A percentile compares a stretch with the other conserved stretches of the same genome.
Evolutionary conservation across 257 asterid genomes (phyloP).

Genomic region (Fraxinus pennsylvanica): DNA sequence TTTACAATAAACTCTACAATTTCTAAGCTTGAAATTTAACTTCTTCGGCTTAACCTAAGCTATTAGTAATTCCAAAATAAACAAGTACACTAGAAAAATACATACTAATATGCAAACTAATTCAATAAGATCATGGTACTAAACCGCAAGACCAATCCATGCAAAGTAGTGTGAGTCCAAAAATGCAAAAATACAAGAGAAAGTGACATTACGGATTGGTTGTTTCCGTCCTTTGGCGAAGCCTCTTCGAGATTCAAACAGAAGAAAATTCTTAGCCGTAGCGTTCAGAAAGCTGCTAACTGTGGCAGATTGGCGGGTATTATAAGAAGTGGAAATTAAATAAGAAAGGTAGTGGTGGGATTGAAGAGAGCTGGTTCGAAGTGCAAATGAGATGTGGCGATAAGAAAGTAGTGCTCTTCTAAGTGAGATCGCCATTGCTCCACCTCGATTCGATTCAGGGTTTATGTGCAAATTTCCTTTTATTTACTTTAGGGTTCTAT

Average conservation of each 20-base stretch:
- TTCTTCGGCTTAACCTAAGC: neutral
- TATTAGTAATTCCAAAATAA: neutral
- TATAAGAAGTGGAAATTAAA: constrained; percentile 28
- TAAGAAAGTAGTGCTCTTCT: constrained; percentile 62
- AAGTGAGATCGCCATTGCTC: constrained; percentile 52
- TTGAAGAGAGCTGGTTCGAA: constrained; percentile 40
- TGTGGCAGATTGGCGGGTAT: constrained; percentile 31
- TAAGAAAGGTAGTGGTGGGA: constrained; percentile 34
- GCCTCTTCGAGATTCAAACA: constrained; percentile 45
- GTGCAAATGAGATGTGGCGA: constrained; percentile 32
- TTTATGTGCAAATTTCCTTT: too few relatives aligned
- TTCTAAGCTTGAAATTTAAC: neutral
- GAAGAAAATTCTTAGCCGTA: constrained; percentile 25
- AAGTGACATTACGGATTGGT: constrained; percentile 39
- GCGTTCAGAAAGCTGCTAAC: constrained; percentile 25
- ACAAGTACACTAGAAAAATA: neutral
- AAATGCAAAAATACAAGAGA: constrained; percentile 13
- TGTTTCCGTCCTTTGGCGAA: constrained; percentile 76
- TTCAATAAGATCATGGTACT: neutral
- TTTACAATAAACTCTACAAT: neutral
- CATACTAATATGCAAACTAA: neutral
- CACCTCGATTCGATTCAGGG: neutral
- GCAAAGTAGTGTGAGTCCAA: neutral
- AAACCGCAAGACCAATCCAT: neutral
- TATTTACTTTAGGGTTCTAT: too few relatives aligned